Base-by-base conservation (phyloP, 768 basidiomycete species). In the Panus rudis region DNA sequence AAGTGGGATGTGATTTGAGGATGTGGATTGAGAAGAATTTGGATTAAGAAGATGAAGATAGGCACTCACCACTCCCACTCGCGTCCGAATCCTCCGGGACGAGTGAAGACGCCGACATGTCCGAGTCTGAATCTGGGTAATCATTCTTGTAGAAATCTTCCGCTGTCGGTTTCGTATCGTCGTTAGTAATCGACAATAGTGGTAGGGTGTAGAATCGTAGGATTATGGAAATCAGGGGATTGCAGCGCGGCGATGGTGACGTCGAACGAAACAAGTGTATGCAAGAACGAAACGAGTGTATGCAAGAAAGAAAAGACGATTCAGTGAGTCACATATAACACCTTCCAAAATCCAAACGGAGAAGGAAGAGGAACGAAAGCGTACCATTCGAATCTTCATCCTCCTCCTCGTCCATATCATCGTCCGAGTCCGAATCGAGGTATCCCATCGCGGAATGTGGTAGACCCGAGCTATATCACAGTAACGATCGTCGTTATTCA, bases 61-160 rank as follows among this genome's bases (percentile, higher is more conserved):
- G n/a, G n/a, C n/a, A 40, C 52, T 22, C 49, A 67, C 67, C 69
- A 55, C 66, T 70, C 31, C 61, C 63, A 24, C 67, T 66, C 14
- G 59, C 64, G 19, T 66, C 66, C 2, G 63, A 56, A 21, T 53
- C 54, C 16, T 35, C 33, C 33, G n/a, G n/a, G n/a, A n/a, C n/a
- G n/a, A n/a, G n/a, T n/a, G n/a, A n/a, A n/a, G n/a, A n/a, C n/a
- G n/a, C n/a, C 16, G 48, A 50, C 8, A 65, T 63, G 20, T 69
- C 64, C 2, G 47, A 46, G 40, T 80, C 78, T 38, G 81, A 86
- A 21, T 87, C 84, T 4, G 86, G 86, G 51, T 90, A 90, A 55
- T 90, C 86, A 46, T 90, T 90, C 53, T 76, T 85, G 62, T 87
- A 88, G 54, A 81, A 87, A 49, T 86, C 85, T 60, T 90, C 86